Percentiles rank a stretch among this genome's conserved stretches.
These are phyloP conservation scores for Shiraia sp. DNA, from an alignment of 2,329 filamentous ascomycete species.

Conservation along the genomic window DNA sequence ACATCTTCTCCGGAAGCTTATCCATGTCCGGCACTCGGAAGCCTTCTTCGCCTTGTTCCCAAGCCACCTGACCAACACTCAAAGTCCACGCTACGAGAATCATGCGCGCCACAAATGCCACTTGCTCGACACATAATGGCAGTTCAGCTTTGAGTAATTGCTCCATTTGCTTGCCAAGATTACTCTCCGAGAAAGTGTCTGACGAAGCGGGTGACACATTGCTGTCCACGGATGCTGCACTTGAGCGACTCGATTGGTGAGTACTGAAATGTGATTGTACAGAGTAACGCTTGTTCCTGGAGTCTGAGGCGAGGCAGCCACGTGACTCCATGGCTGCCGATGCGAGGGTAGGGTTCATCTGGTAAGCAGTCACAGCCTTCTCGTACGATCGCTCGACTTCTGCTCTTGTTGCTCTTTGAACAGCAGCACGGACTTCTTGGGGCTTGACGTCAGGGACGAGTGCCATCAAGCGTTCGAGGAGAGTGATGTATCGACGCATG, in stretches of 20 bases:
- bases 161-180: conserved; percentile 30
- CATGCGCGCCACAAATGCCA: conserved; percentile 31
- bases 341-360: neutral
- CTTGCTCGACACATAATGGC: conserved; percentile 26
- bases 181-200: conserved; percentile 14
- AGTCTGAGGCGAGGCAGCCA: conserved; percentile 3
- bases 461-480: conserved; percentile 36
- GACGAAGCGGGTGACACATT: conserved; percentile 1
- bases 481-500: conserved; percentile 32
- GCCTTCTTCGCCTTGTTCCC: conserved; percentile 23
- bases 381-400: conserved; percentile 28
- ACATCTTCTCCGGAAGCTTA: conserved; percentile 8
- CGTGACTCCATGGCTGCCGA: conserved; percentile 4
- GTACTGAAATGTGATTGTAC: neutral
- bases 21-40: conserved; percentile 17
- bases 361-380: conserved; percentile 17
- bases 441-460: conserved; percentile 27
- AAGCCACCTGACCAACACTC: conserved; percentile 30
- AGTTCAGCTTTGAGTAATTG: conserved; percentile 27
- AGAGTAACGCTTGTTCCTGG: conserved; percentile 8
- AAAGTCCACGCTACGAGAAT: conserved; percentile 40
- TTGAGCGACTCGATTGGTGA: conserved; percentile 14
- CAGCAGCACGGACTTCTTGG: conserved; percentile 18
- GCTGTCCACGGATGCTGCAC: conserved; percentile 1
- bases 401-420: conserved; percentile 24